Evolutionary conservation across 2,329 filamentous ascomycete species (phyloP), one percentile per base, ranked within the genome.

Genomic region (Talaromyces islandicus): DNA sequence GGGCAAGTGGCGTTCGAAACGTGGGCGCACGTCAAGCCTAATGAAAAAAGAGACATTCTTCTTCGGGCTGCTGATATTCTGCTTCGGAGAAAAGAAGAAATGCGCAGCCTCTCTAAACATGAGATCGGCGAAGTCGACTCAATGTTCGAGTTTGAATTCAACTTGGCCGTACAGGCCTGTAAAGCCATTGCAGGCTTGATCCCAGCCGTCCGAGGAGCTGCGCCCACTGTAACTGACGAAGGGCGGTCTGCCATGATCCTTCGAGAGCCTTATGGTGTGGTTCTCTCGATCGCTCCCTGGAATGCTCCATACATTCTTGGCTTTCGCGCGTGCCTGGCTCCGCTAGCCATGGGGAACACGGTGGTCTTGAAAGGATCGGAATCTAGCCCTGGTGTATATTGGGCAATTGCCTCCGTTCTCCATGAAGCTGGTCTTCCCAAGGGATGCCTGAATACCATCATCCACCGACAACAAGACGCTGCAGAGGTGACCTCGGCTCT

Each of bases 391-490:
- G 25, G 25, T 21, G 53, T 50, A 27, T 59, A 46, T 10, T 59
- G 57, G 57, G 35, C 29, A 11, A 43, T 59, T 29, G 51, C 27
- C 14, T 30, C 32, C 24, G 76, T 85, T 19, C 80, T 91, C 66
- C 81, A 81, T 63, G 83, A 89, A 64, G 90, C 89, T 1, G 90
- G 90, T 0, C 78, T 93, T 4, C 90, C 90, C 0, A 76, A 78
- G 2, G 90, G 89, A n/a, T 86, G 84, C 0, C 71, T 93, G 17
- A 92, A 91, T 70, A 75, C 89, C 53, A 76, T 93, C 27, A 81
- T 84, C 41, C 78, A 83, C 54, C 78, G 77, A 14, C 78, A 82
- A 0, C 19, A 54, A 11, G 71, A 74, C 56, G 77, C 73, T 0
- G 64, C 72, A 0, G 67, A 63, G 2, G 64, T 77, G 10, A 74